A percentile compares a stretch with the other conserved stretches of the same genome.
phyloP scores from a whole-genome alignment of 2,329 filamentous ascomycete genomes.

The Fusarium albosuccineum region DNA sequence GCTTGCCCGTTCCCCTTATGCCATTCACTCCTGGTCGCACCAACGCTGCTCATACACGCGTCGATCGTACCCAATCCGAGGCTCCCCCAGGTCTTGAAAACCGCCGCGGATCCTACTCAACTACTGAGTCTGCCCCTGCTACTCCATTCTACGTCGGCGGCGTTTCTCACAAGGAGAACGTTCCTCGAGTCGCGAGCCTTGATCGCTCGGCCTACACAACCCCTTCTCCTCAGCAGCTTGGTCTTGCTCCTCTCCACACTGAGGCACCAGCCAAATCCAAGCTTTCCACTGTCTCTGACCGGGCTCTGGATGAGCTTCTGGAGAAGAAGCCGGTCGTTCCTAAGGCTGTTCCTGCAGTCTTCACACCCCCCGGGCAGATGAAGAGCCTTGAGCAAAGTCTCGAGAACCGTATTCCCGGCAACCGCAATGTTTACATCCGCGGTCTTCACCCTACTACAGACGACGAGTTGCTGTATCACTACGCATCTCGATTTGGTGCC shows the following conservation, averaged over 20 bases:
- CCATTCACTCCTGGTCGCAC: constrained; percentile 68
- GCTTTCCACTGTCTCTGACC: constrained; percentile 57
- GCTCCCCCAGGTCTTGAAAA: constrained; percentile 72
- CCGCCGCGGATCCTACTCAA: constrained; percentile 76
- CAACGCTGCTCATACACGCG: constrained; percentile 58
- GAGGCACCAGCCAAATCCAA: constrained; percentile 59
- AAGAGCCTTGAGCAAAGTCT: constrained; percentile 94
- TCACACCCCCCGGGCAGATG: constrained; percentile 85
- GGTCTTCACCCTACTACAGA: constrained; percentile 96
- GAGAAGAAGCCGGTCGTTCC: constrained; percentile 87
- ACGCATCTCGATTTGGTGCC: constrained; percentile 88
- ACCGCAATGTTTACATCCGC: constrained; percentile 98
- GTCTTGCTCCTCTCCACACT: constrained; percentile 56
- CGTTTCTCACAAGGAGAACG: constrained; percentile 70
- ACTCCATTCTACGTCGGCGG: constrained; percentile 74
- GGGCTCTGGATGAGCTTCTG: constrained; percentile 73
- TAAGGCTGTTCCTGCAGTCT: constrained; percentile 88
- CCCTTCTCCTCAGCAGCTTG: constrained; percentile 73
- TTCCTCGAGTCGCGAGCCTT: constrained; percentile 68
- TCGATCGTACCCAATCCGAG: constrained; percentile 63
- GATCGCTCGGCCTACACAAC: constrained; percentile 76
- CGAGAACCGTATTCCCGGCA: constrained; percentile 90
- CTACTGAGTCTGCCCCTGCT: constrained; percentile 74
- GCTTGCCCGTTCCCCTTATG: constrained; percentile 55
- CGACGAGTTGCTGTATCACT: constrained; percentile 86